Conservation (phyloP, 2,329 filamentous ascomycete genomes). For the Setomelanomma holmii region DNA sequence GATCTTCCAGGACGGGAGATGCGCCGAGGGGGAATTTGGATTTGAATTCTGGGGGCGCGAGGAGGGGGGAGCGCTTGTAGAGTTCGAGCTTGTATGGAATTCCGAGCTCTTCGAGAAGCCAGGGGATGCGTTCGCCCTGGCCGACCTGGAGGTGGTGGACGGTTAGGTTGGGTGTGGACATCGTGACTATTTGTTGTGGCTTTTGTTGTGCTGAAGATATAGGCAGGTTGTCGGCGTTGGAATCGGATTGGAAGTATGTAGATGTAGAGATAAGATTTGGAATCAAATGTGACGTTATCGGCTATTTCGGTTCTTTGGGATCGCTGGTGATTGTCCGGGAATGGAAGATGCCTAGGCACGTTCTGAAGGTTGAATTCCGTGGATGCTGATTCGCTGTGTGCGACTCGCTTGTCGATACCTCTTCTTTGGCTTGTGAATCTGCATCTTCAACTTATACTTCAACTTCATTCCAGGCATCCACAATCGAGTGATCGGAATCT, state of each 20-base stretch:
- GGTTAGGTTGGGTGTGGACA: constrained; percentile 36
- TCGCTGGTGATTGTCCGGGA: background rate
- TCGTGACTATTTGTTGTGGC: background rate
- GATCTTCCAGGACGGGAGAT: constrained; percentile 68
- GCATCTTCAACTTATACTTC: background rate
- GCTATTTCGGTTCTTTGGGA: background rate
- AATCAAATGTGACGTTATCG: background rate
- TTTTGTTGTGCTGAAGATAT: background rate
- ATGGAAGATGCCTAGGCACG: background rate
- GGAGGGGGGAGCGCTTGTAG: constrained; percentile 56
- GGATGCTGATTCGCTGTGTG: background rate
- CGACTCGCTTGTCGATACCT: background rate
- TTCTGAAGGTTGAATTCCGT: background rate
- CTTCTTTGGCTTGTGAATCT: background rate
- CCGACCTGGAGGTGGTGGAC: constrained; percentile 54
- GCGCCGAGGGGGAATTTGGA: constrained; percentile 56
- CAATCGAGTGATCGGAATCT: background rate
- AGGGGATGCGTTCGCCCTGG: constrained; percentile 70
- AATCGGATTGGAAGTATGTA: background rate
- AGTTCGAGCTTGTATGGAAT: constrained; percentile 61
- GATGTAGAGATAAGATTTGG: background rate
- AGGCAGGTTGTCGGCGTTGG: background rate
- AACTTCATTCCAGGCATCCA: background rate
- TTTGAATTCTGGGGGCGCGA: constrained; percentile 43
- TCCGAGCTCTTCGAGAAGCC: constrained; percentile 69